Conservation (phyloP, 2,329 filamentous ascomycete genomes). For the Dactylonectria macrodidyma region DNA sequence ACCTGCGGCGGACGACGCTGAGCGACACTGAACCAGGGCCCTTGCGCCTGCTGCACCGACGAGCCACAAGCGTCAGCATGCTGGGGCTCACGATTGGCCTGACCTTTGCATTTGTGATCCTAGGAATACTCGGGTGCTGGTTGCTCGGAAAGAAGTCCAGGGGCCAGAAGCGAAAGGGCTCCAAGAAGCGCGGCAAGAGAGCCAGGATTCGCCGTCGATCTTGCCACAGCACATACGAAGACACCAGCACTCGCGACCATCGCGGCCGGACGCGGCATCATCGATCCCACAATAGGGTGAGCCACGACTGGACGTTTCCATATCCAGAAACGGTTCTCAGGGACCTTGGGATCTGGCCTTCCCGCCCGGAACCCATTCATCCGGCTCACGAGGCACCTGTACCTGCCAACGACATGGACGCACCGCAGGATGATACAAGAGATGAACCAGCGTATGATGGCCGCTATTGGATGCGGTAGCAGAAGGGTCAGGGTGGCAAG, state of each 20-base stretch:
- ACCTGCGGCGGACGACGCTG: neutral
- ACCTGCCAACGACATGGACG: slow-evolving; percentile 43
- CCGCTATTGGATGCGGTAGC: neutral
- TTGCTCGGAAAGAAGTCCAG: neutral
- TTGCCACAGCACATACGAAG: neutral
- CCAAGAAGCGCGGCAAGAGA: neutral
- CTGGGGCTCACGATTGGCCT: slow-evolving; percentile 19
- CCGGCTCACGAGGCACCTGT: neutral
- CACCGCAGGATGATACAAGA: slow-evolving; percentile 38
- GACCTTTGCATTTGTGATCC: slow-evolving; percentile 1
- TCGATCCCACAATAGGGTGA: neutral
- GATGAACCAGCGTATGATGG: neutral
- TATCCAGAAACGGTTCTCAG: slow-evolving; percentile 21
- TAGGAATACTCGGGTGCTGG: neutral
- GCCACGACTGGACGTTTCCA: slow-evolving; percentile 8
- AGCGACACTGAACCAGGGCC: neutral
- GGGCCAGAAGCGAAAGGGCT: no score
- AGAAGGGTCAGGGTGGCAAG: neutral
- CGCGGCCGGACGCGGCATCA: neutral
- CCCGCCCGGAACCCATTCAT: slow-evolving; percentile 7
- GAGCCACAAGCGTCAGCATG: slow-evolving; percentile 6
- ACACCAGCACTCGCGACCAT: neutral
- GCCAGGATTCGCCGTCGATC: neutral
- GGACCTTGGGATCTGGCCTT: neutral
- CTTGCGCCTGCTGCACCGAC: slow-evolving; percentile 13